These are phyloP conservation scores for Clarireedia homoeocarpa DNA, from an alignment of 2,329 filamentous ascomycete species.

Conservation along the genomic window DNA sequence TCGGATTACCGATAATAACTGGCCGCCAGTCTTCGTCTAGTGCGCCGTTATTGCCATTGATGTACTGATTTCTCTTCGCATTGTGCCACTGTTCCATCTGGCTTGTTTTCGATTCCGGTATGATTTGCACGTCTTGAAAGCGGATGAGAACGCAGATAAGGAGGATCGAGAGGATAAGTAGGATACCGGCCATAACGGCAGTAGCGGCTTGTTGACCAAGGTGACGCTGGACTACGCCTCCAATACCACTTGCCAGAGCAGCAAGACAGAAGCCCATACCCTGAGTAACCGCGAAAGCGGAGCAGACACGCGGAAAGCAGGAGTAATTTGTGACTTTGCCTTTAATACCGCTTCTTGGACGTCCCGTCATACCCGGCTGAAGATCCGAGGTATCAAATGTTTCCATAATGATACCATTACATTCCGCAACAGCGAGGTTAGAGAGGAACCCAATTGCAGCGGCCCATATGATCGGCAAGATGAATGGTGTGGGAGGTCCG, in stretches of 20 bases:
- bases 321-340: constrained; percentile 62
- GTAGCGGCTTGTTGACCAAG: constrained; percentile 62
- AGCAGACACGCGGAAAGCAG: constrained; percentile 64
- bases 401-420: constrained; percentile 72
- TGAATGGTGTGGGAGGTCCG: constrained; percentile 51
- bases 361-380: constrained; percentile 60
- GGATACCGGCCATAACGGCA: constrained; percentile 58
- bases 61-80: constrained; percentile 34
- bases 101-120: constrained; percentile 50
- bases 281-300: constrained; percentile 65
- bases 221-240: constrained; percentile 57
- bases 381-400: constrained; percentile 75
- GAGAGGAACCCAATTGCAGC: constrained; percentile 62
- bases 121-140: constrained; percentile 59
- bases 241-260: constrained; percentile 58
- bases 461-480: constrained; percentile 59
- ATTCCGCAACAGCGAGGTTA: constrained; percentile 67
- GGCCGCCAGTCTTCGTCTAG: constrained; percentile 53
- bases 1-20: constrained; percentile 63
- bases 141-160: constrained; percentile 55
- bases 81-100: constrained; percentile 46
- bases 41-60: constrained; percentile 27
- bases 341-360: constrained; percentile 34
- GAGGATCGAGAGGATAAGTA: constrained; percentile 56
- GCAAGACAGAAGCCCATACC: constrained; percentile 61